These are phyloP conservation scores for Epichloe bromicola DNA, from an alignment of 2,329 filamentous ascomycete species.

Conservation along the genomic window DNA sequence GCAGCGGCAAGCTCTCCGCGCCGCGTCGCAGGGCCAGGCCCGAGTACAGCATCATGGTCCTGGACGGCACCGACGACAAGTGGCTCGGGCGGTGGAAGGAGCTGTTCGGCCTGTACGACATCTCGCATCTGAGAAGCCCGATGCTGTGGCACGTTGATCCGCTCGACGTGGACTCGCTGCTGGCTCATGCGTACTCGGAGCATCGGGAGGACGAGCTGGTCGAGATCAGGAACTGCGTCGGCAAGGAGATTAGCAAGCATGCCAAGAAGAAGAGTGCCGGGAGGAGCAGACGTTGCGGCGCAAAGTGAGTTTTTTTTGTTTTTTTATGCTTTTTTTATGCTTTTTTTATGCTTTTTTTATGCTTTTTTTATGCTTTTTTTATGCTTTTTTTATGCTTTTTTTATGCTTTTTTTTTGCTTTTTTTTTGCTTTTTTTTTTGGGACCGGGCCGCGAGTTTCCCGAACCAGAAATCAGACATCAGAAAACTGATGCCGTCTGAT, in stretches of 20 bases:
- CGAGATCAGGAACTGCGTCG: constrained; percentile 62
- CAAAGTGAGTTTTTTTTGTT: constrained; percentile 24
- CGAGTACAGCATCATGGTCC: constrained; percentile 40
- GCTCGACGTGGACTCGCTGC: constrained; percentile 56
- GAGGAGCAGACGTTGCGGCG: constrained; percentile 20
- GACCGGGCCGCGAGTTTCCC: background rate
- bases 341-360: too few relatives aligned
- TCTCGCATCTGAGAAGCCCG: constrained; percentile 59
- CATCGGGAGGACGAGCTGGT: constrained; percentile 49
- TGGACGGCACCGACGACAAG: constrained; percentile 48
- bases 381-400: too few relatives aligned
- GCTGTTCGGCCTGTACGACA: constrained; percentile 55
- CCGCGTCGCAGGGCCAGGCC: constrained; percentile 6
- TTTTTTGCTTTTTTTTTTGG: too few relatives aligned
- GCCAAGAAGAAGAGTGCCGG: constrained; percentile 48
- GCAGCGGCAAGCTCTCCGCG: constrained; percentile 18
- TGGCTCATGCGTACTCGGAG: constrained; percentile 53
- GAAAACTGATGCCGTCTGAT: background rate
- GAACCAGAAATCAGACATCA: background rate
- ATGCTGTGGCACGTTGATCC: constrained; percentile 80
- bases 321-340: too few relatives aligned
- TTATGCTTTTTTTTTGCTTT: too few relatives aligned
- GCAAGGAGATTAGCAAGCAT: constrained; percentile 71
- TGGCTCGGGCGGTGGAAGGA: constrained; percentile 64
- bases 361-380: too few relatives aligned